A percentile compares a stretch with the other conserved stretches of the same genome.
These are phyloP conservation scores for Xylaria sp. DNA, from an alignment of 2,329 filamentous ascomycete species.

Conservation along the genomic window DNA sequence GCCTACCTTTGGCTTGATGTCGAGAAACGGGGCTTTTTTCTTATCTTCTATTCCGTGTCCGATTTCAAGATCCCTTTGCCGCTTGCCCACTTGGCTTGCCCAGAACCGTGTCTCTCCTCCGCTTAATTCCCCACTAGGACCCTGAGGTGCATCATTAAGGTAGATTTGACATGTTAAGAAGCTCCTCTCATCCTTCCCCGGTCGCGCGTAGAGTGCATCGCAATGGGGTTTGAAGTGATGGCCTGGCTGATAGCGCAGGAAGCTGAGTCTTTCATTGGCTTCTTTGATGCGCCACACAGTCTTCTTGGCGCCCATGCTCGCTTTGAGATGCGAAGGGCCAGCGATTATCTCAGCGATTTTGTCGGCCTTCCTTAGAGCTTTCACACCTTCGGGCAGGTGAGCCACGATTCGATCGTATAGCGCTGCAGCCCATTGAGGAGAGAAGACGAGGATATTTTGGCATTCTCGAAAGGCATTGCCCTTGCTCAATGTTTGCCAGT, in stretches of 20 bases:
- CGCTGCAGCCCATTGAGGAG: slow-evolving; percentile 40
- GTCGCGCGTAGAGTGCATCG: slow-evolving; percentile 42
- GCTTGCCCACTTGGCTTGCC: slow-evolving; percentile 42
- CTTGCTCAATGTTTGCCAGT: slow-evolving; percentile 42
- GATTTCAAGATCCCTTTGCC: slow-evolving; percentile 41
- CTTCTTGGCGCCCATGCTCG: slow-evolving; percentile 43
- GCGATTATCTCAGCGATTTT: slow-evolving; percentile 39
- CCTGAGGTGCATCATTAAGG: slow-evolving; percentile 44
- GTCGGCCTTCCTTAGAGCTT: slow-evolving; percentile 40
- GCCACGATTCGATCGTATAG: slow-evolving; percentile 40
- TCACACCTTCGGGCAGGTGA: slow-evolving; percentile 41
- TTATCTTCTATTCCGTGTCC: slow-evolving; percentile 16
- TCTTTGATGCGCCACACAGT: slow-evolving; percentile 50
- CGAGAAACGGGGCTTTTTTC: slow-evolving; percentile 42
- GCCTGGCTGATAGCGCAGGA: slow-evolving; percentile 68
- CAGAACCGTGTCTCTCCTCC: slow-evolving; percentile 45
- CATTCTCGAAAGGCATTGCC: slow-evolving; percentile 45
- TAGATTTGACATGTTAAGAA: slow-evolving; percentile 51
- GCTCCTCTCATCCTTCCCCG: slow-evolving; percentile 44
- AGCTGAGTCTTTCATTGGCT: slow-evolving; percentile 69
- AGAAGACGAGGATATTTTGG: slow-evolving; percentile 43
- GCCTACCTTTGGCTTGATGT: slow-evolving; percentile 48
- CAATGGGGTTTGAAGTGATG: slow-evolving; percentile 65
- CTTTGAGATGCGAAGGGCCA: slow-evolving; percentile 42
- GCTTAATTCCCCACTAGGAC: slow-evolving; percentile 23